phyloP scores from a whole-genome alignment of 139 green algal species.

The Haematococcus sp. region DNA sequence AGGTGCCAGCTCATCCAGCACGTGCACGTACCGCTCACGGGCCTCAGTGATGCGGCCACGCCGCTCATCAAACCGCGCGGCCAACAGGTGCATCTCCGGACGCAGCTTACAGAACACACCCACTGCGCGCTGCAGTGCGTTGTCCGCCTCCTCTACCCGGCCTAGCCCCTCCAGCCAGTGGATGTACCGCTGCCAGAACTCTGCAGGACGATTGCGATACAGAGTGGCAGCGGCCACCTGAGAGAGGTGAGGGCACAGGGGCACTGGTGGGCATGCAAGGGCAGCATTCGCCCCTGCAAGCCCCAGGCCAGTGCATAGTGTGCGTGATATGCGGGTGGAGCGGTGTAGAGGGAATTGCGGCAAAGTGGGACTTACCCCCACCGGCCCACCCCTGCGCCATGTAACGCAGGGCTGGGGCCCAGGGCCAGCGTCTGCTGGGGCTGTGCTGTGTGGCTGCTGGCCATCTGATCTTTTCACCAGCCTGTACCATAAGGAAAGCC shows the following conservation, averaged over 20 bases:
- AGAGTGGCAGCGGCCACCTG: neutral
- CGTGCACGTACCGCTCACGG: slow-evolving; percentile 28
- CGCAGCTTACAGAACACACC: slow-evolving; percentile 61
- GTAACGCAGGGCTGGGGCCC: too few species aligned
- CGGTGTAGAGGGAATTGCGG: too few species aligned
- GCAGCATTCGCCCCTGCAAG: too few species aligned
- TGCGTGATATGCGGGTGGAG: too few species aligned
- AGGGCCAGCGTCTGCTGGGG: too few species aligned
- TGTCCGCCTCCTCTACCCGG: slow-evolving; percentile 23
- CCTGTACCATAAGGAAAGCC: too few species aligned
- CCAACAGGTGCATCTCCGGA: slow-evolving; percentile 67
- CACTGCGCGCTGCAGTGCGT: slow-evolving; percentile 52
- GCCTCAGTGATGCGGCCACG: slow-evolving; percentile 53
- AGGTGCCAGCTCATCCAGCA: slow-evolving; percentile 49
- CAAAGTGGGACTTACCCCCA: too few species aligned
- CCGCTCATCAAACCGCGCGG: slow-evolving; percentile 66
- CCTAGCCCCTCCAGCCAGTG: slow-evolving; percentile 56
- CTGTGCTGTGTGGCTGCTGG: too few species aligned
- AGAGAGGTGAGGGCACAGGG: neutral
- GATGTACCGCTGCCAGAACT: slow-evolving; percentile 84
- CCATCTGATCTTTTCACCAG: too few species aligned
- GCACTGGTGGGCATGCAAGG: neutral
- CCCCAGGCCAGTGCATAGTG: too few species aligned
- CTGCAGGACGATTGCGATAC: slow-evolving; percentile 22
- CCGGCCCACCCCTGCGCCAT: too few species aligned